Conservation (phyloP, 2,329 filamentous ascomycete species). For the Fusarium coicis region DNA sequence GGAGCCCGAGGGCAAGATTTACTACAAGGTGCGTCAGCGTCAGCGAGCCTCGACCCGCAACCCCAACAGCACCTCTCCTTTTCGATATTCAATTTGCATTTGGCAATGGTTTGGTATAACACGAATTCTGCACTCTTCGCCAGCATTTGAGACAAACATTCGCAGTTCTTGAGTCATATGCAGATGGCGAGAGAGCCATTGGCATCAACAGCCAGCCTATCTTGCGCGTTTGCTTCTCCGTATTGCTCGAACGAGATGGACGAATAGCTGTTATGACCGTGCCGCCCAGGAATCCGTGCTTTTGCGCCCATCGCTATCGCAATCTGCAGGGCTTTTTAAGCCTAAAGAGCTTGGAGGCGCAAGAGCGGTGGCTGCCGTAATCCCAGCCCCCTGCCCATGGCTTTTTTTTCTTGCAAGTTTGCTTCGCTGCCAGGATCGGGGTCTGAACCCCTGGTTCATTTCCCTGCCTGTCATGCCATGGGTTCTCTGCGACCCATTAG, state of each 20-base stretch:
- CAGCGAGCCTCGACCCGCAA: constrained; percentile 14
- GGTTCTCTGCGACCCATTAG: constrained; percentile 37
- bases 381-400: constrained; percentile 27
- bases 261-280: constrained; percentile 14
- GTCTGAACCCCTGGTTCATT: constrained; percentile 28
- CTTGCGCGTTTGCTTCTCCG: constrained; percentile 22
- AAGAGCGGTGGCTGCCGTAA: constrained; percentile 40
- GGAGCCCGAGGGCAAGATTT: constrained; percentile 75
- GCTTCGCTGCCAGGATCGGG: constrained; percentile 26
- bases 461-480: constrained; percentile 41
- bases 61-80: constrained; percentile 10
- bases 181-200: constrained; percentile 1
- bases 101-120: not conserved
- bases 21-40: constrained; percentile 84
- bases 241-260: constrained; percentile 22
- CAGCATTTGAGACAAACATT: constrained; percentile 12
- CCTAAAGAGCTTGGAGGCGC: constrained; percentile 37
- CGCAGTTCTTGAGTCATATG: not conserved
- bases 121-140: not conserved
- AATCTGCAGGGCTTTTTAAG: constrained; percentile 38
- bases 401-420: constrained; percentile 33
- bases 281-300: constrained; percentile 36
- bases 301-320: constrained; percentile 34
- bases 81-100: constrained; percentile 20
- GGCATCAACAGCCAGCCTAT: not conserved